Evolutionary conservation across 257 asterid genomes (phyloP).

Genomic region (Solanum sejunctum): DNA sequence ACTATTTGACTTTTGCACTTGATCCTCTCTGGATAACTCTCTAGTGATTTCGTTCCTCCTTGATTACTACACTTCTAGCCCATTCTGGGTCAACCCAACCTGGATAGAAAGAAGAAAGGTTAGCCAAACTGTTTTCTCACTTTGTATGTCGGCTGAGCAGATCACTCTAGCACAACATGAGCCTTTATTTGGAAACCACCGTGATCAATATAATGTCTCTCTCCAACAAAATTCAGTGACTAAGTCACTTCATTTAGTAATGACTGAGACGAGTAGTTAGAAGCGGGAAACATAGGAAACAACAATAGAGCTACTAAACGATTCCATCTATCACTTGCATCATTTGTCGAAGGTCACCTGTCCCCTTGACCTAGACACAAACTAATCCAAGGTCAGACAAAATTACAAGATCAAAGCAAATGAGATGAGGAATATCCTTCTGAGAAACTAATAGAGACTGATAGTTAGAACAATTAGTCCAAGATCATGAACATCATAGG

Average conservation of each 20-base stretch:
- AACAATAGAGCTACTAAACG: neutral
- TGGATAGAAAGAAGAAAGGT: neutral
- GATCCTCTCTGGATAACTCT: neutral
- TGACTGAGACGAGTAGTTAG: neutral
- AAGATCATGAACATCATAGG: neutral
- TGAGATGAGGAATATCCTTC: neutral
- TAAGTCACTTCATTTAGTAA: neutral
- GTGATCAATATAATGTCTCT: neutral
- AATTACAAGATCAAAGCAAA: neutral
- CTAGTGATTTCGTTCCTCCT: neutral
- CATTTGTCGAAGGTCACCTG: neutral
- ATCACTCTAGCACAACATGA: neutral
- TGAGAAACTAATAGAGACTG: neutral
- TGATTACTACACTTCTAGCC: neutral
- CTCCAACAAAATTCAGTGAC: constrained; percentile 1
- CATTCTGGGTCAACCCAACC: neutral
- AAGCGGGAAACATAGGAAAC: neutral
- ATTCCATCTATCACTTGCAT: neutral
- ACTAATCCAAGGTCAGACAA: neutral
- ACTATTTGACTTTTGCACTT: neutral
- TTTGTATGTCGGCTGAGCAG: neutral
- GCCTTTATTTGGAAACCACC: neutral
- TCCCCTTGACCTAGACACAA: neutral
- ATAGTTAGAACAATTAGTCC: neutral
- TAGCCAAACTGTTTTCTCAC: neutral